Evolutionary conservation across 495 filamentous ascomycete genomes (phyloP), one percentile per base, ranked within the genome.

Genomic region (Gamarada debralockiae): DNA sequence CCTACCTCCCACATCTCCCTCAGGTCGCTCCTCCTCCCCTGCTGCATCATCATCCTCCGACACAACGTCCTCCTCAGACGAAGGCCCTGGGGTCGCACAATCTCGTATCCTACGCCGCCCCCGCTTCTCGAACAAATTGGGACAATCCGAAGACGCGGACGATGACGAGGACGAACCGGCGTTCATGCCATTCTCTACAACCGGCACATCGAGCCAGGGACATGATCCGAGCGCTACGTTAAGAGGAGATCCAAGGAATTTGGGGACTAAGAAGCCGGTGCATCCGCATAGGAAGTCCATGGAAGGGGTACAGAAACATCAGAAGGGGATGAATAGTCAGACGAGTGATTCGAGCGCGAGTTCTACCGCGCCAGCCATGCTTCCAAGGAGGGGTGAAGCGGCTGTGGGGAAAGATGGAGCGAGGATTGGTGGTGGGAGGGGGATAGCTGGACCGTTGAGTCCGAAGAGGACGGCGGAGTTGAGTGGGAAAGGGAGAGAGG

Each of bases 151-250:
- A 23, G 64, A 65, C 20, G 75, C 77, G 7, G 81, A 84, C 23
- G 82, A 82, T 33, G 78, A 81, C 40, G 80, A 43, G 7, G 64
- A 65, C 23, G 82, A 82, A 29, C 77, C 81, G 38, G 80, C 81
- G 12, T 74, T 73, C 24, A 74, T 76, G 42, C 87, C 87, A 1
- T 83, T 87, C 0, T 95, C 92, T 60, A 75, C 93, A 2, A 90
- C 91, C 0, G 81, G 89, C 58, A 57, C 51, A 61, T 51, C 46
- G 44, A 2, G 59, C 53, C 27, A 48, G 23, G 20, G 54, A 33
- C 73, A 79, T 37, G 83, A 87, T 57, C 70, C 82, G 0, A 76
- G 75, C 52, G 80, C 82, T 8, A 92, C 87, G 2, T 67, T 90
- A 62, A 55, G 70, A 15, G 76, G 72, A 14, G 73, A 82, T 42